A percentile compares a stretch with the other conserved stretches of the same genome.
Evolutionary conservation across 192 early-diverging fungal species (phyloP).

Genomic region (Coemansia furcata): DNA sequence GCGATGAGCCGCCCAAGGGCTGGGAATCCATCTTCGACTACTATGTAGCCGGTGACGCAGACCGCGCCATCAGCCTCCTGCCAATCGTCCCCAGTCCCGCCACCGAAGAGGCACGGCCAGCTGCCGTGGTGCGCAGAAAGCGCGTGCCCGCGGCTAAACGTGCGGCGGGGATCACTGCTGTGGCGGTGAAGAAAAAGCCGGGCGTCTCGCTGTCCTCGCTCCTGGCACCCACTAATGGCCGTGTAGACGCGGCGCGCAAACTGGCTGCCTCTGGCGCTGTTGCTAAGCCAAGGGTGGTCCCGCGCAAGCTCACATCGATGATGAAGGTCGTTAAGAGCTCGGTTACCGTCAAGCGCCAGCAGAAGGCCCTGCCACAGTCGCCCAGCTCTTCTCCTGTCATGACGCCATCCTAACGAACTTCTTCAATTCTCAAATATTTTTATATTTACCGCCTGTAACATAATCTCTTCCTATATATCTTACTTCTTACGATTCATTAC

Average conservation of each 20-base stretch:
- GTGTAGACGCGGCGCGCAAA: not conserved
- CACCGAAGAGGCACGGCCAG: not conserved
- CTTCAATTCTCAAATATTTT: not conserved
- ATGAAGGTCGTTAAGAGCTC: constrained; percentile 37
- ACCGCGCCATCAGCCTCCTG: constrained; percentile 30
- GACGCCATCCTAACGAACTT: constrained; percentile 4
- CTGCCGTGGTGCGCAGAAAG: not conserved
- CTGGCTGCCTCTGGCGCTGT: not conserved
- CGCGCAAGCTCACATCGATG: constrained; percentile 38
- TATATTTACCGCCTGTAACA: not conserved
- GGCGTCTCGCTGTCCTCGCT: constrained; percentile 1
- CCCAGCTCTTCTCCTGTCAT: constrained; percentile 25
- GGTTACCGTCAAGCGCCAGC: not conserved
- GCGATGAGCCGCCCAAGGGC: constrained; percentile 45
- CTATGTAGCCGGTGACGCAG: constrained; percentile 44
- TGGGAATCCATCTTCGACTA: constrained; percentile 57
- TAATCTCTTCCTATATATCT: not conserved
- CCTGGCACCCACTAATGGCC: not conserved
- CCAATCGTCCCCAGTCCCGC: constrained; percentile 8
- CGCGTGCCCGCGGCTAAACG: not conserved
- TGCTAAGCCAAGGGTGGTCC: not conserved
- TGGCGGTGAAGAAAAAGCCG: not conserved
- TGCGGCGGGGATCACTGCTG: not conserved
- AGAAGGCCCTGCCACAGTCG: constrained; percentile 1
- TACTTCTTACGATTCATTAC: not conserved